Base-by-base conservation (phyloP, 495 filamentous ascomycete genomes). In the Ramalina intermedia region DNA sequence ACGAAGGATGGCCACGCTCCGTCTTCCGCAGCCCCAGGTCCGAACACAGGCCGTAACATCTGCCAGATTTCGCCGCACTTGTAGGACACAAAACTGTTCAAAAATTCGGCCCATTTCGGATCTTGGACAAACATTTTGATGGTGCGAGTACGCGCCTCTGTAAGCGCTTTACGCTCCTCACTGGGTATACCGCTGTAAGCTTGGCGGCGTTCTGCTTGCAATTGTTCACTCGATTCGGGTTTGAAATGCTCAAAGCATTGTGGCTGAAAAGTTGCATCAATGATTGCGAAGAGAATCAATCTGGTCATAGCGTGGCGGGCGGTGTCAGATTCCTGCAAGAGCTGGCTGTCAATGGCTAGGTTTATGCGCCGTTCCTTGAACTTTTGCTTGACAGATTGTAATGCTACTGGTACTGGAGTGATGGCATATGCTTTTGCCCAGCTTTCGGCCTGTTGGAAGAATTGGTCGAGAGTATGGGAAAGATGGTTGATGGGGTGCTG, bases 241-340 rank as follows among this genome's bases (percentile, higher is more conserved):
- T 55, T 49, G 46, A 60, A 62, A 9, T 52, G 59, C 20, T 42
- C 49, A 17, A 54, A 50, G 8, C 55, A 41, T 0, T 43, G 47
- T 20, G 46, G 29, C 4, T 46, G 55, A 17, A 63, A 47, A 12
- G 57, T 21, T 16, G 58, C 39, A 1, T 49, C 36, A 12, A 54
- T 48, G 9, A 63, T 47, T 37, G 52, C 55, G 13, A 35, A 55
- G 29, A 59, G 54, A 33, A 66, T 52, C 1, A 61, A 48, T 24
- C 61, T 62, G 7, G 61, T 47, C 16, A 63, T 44, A 11, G 59
- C 42, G 29, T 47, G 47, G 21, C 49, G 52, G 12, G 57, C 43
- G 13, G 58, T 62, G 2, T 41, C 37, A 4, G 55, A 20, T 21
- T 54, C 50, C 4, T 43, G 41, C 13, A 64, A 40, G 16, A 64